Percentiles rank a stretch among this genome's conserved stretches.
These are phyloP conservation scores for Populus ilicifolia DNA, from an alignment of 345 rosid genomes.

Conservation along the genomic window DNA sequence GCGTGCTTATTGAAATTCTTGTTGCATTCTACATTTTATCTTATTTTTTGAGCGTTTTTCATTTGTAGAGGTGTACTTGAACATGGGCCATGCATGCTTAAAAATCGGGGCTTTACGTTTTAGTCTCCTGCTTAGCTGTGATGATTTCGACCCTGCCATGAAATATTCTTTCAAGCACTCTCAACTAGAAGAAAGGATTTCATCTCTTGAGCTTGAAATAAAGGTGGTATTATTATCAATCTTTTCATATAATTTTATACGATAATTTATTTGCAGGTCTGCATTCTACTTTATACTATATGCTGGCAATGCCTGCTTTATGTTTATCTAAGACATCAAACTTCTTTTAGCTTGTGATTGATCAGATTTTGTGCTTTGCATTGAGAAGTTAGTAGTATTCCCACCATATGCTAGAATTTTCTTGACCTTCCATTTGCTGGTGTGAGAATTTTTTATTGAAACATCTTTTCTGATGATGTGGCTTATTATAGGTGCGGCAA, in stretches of 20 bases:
- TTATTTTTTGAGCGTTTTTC: background rate
- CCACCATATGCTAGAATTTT: no score
- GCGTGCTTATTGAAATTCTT: background rate
- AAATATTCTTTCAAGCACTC: slow-evolving; percentile 62
- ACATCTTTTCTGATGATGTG: no score
- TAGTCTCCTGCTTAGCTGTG: slow-evolving; percentile 57
- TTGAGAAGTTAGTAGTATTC: background rate
- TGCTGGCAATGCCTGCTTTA: background rate
- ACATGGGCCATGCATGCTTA: slow-evolving; percentile 69
- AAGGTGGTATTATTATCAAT: slow-evolving; percentile 41
- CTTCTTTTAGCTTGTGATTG: background rate
- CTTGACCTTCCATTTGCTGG: no score
- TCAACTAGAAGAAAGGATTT: slow-evolving; percentile 50
- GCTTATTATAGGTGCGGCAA: slow-evolving; percentile 52
- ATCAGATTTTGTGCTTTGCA: background rate
- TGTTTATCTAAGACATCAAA: background rate
- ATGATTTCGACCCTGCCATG: slow-evolving; percentile 75
- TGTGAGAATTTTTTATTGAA: no score
- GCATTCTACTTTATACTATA: background rate
- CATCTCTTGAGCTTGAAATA: slow-evolving; percentile 60
- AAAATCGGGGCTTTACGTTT: slow-evolving; percentile 71
- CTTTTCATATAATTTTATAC: background rate
- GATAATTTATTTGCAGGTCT: background rate
- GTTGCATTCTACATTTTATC: background rate
- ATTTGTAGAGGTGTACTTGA: slow-evolving; percentile 42